Evolutionary conservation across 768 basidiomycete species (phyloP), one percentile per base, ranked within the genome.

Genomic region (Suillus tomentosus): DNA sequence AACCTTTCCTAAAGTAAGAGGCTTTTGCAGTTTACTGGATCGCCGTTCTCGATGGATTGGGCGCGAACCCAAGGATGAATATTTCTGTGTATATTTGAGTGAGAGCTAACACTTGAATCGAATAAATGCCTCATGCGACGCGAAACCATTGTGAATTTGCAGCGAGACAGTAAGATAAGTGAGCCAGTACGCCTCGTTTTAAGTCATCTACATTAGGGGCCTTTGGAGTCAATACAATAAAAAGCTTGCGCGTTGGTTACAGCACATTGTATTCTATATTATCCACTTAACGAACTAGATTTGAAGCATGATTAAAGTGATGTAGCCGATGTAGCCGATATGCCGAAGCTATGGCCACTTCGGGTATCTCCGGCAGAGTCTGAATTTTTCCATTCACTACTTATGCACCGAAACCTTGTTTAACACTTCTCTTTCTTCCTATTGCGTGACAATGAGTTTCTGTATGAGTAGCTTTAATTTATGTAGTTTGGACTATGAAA

Each of bases 331-430:
- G 43, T n/a, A n/a, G 45, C 45, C 45, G 39, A 39, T 13, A 13
- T 13, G 8, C 19, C 3, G 7, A 11, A 45, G n/a, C 34, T 34
- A 34, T 6, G 3, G 34, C 45, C 45, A 45, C 45, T 43, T 43
- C 17, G 19, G 17, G 19, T 43, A 43, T 43, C 43, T 40, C 42
- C 15, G 45, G 58, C 11, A 34, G 58, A 60, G 37, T 40, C 58
- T 45, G 45, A 45, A 2, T 24, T 13, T 60, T 37, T 22, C 39
- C 57, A 59, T 59, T 43, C 19, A 59, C 17, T 59, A 59, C 19
- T 22, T 59, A 39, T 39, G 15, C 42, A 42, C 42, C 42, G 6
- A 42, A 42, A 42, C 42, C 15, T 17, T 42, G 42, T 42, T 40
- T 42, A 42, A 42, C 42, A 42, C 42, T 42, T 42, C 42, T 42